These are phyloP conservation scores for Globisporangium nunn DNA, from an alignment of 352 stramenopile genomes.

Conservation along the genomic window DNA sequence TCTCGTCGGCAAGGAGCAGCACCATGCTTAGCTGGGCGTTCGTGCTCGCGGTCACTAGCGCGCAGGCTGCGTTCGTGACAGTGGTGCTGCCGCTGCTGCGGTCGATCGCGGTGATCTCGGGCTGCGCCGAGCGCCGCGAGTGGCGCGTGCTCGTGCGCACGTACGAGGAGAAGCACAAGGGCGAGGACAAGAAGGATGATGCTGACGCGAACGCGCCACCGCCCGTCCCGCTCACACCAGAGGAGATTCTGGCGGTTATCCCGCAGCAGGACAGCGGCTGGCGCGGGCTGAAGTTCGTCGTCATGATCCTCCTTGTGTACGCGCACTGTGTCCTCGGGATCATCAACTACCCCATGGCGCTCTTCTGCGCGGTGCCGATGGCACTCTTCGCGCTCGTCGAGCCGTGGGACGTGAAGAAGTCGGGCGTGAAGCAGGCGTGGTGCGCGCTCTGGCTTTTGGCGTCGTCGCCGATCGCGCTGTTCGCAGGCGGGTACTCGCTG, in stretches of 20 bases:
- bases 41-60: slow-evolving; percentile 15
- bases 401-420: slow-evolving; percentile 17
- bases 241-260: slow-evolving; percentile 6
- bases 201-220: background rate
- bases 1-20: background rate
- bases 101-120: slow-evolving; percentile 25
- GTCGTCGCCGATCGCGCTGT: slow-evolving; percentile 42
- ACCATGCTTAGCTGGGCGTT: slow-evolving; percentile 13
- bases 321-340: slow-evolving; percentile 70
- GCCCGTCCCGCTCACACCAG: background rate
- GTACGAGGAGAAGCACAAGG: slow-evolving; percentile 25
- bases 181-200: slow-evolving; percentile 13
- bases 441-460: slow-evolving; percentile 38
- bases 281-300: slow-evolving; percentile 49
- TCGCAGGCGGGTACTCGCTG: slow-evolving; percentile 17
- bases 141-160: slow-evolving; percentile 28
- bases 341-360: slow-evolving; percentile 77
- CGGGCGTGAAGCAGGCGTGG: slow-evolving; percentile 19
- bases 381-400: slow-evolving; percentile 50
- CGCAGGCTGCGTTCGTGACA: slow-evolving; percentile 19
- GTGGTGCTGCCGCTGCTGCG: slow-evolving; percentile 21
- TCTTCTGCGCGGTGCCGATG: slow-evolving; percentile 61
- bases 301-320: slow-evolving; percentile 50
- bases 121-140: slow-evolving; percentile 28
- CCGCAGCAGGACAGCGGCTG: slow-evolving; percentile 34